These are phyloP conservation scores for Chrysoporthe puriensis DNA, from an alignment of 2,329 filamentous ascomycete species.

Conservation along the genomic window DNA sequence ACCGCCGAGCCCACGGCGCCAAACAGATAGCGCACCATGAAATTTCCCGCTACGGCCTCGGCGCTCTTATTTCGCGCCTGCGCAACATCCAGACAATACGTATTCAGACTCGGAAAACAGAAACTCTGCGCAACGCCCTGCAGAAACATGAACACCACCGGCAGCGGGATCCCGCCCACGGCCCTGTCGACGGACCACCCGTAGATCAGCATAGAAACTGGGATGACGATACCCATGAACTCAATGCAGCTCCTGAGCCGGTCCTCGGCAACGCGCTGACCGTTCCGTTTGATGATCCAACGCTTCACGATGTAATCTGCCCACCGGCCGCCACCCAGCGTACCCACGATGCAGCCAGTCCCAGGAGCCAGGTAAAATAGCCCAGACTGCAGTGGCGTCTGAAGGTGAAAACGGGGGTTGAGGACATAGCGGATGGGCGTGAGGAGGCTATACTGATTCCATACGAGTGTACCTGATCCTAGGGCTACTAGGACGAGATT, in stretches of 20 bases:
- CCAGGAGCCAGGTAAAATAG: conserved; percentile 74
- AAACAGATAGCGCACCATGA: conserved; percentile 76
- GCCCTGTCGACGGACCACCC: conserved; percentile 55
- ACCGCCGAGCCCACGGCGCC: conserved; percentile 71
- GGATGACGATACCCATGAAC: conserved; percentile 63
- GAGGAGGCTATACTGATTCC: conserved; percentile 72
- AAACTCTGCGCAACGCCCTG: conserved; percentile 71
- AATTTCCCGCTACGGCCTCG: conserved; percentile 80
- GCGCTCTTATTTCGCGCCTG: conserved; percentile 59
- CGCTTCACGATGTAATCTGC: conserved; percentile 65
- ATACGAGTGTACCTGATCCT: conserved; percentile 63
- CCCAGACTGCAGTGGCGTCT: conserved; percentile 65
- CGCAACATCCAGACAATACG: conserved; percentile 82
- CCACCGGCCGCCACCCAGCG: conserved; percentile 68
- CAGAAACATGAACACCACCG: conserved; percentile 68
- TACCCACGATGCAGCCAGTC: conserved; percentile 66
- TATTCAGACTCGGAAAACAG: conserved; percentile 70
- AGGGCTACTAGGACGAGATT: conserved; percentile 58
- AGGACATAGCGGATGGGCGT: conserved; percentile 72
- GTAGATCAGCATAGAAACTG: conserved; percentile 69
- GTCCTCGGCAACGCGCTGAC: conserved; percentile 69
- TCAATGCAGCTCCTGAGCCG: conserved; percentile 63
- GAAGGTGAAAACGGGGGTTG: conserved; percentile 69
- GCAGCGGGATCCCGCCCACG: conserved; percentile 51
- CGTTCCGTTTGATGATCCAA: conserved; percentile 56